Evolutionary conservation across 2,329 filamentous ascomycete genomes (phyloP), one percentile per base, ranked within the genome.

Genomic region (Elsinoe fawcettii): DNA sequence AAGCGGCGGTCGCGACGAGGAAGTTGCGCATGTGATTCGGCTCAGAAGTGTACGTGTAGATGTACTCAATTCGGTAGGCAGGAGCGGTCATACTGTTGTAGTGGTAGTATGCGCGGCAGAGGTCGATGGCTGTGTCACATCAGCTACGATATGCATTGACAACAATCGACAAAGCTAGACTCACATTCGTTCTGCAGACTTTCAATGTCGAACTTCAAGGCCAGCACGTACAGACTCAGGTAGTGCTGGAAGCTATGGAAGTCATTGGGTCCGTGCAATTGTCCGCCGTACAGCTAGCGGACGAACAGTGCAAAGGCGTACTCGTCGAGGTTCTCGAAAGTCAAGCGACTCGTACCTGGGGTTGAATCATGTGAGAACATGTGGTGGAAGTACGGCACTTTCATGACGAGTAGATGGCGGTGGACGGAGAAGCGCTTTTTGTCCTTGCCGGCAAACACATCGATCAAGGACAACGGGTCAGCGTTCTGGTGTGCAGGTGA

Each of bases 11-110:
- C 20, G 58, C 49, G 23, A 66, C 55, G 32, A 71, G 64, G 62
- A 71, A 71, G 41, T 57, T 60, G 37, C 67, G 65, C 69, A 71
- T 66, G 14, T 43, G 57, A 56, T 66, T 66, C 7, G 65, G 60
- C 12, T 36, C 55, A 11, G 51, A 25, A 3, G 66, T 68, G 60
- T 60, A 63, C 18, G 62, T 60, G 64, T 69, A 70, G 47, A 71
- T 64, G 63, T 70, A 71, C 58, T 71, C 68, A 34, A 71, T 62
- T 27, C 69, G 65, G 60, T 67, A 71, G 14, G 69, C 61, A 2
- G 69, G 64, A 14, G 69, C 68, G 12, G 69, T 70, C 66, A 70
- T 66, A 57, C 64, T 62, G 43, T 63, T 56, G 23, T 34, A 37
- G 27, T 59, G 60, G 63, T 71, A 71, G 63, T 71, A 70, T 51